A percentile compares a stretch with the other conserved stretches of the same genome.
phyloP scores from a whole-genome alignment of 768 basidiomycete species.

The Leccinum aurantiacum region DNA sequence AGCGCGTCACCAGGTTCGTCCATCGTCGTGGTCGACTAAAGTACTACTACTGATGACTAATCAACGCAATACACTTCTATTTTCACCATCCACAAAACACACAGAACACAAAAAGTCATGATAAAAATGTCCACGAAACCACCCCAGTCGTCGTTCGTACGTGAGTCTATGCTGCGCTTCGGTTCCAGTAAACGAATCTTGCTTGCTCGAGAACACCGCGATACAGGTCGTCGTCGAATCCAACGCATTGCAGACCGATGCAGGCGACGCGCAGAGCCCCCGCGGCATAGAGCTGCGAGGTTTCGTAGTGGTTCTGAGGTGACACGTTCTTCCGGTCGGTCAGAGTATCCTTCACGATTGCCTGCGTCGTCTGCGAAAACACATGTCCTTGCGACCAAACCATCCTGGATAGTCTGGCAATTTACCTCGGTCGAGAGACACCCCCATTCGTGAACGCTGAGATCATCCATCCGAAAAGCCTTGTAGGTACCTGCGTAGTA shows the following conservation, averaged over 20 bases:
- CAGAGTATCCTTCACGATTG: constrained; percentile 71
- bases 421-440: constrained; percentile 62
- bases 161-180: constrained; percentile 18
- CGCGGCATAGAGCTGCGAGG: constrained; percentile 65
- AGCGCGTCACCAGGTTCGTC: constrained; percentile 40
- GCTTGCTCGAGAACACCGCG: constrained; percentile 65
- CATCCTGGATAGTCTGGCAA: background rate
- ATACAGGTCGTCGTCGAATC: constrained; percentile 71
- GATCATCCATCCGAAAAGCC: constrained; percentile 61
- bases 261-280: constrained; percentile 76
- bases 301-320: constrained; percentile 77
- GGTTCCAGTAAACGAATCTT: constrained; percentile 28
- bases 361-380: constrained; percentile 54
- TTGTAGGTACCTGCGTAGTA: constrained; percentile 83
- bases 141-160: constrained; percentile 3
- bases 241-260: constrained; percentile 71
- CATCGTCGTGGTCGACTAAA: background rate
- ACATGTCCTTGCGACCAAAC: constrained; percentile 6
- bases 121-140: background rate
- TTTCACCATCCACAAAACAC: background rate
- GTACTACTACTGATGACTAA: background rate
- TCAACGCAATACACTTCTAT: background rate
- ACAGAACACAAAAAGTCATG: background rate
- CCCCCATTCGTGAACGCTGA: constrained; percentile 69
- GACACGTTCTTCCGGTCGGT: constrained; percentile 70